Conservation (phyloP, 2,329 filamentous ascomycete species). For the Metarhizium anisopliae region DNA sequence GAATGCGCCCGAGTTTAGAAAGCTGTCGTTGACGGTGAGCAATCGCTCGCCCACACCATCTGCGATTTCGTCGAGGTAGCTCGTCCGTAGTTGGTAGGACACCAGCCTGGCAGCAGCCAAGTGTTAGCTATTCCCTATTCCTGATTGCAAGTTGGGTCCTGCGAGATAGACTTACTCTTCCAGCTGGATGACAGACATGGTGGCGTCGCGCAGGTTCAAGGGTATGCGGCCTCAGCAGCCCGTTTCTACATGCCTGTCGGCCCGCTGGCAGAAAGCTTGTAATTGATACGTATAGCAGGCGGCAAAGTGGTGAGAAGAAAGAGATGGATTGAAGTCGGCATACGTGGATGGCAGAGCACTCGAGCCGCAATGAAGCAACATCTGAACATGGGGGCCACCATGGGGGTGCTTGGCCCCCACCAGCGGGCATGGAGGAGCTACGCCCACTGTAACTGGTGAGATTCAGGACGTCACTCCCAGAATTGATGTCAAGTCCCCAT, state of each 20-base stretch:
- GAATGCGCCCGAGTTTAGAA: conserved; percentile 73
- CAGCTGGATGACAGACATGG: conserved; percentile 29
- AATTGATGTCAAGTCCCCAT: no score
- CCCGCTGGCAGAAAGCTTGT: background rate
- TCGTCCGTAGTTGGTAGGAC: conserved; percentile 71
- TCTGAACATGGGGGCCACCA: background rate
- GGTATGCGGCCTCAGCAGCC: background rate
- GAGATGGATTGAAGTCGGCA: background rate
- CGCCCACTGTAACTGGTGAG: no score
- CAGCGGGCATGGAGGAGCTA: no score
- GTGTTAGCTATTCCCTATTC: conserved; percentile 11
- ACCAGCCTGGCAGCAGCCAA: conserved; percentile 50
- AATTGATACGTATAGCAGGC: background rate
- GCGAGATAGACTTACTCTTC: conserved; percentile 24
- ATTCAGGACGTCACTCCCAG: no score
- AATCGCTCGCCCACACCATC: conserved; percentile 80
- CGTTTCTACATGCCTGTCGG: conserved; percentile 12
- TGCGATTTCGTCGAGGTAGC: conserved; percentile 70
- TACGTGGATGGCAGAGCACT: background rate
- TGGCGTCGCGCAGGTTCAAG: conserved; percentile 1
- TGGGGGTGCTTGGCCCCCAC: no score
- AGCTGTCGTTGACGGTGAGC: conserved; percentile 70
- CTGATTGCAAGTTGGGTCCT: background rate
- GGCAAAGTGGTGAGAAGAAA: background rate
- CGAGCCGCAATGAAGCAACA: background rate